These are phyloP conservation scores for Lachancea nothofagi DNA, from an alignment of 805 yeast genomes.

Conservation along the genomic window DNA sequence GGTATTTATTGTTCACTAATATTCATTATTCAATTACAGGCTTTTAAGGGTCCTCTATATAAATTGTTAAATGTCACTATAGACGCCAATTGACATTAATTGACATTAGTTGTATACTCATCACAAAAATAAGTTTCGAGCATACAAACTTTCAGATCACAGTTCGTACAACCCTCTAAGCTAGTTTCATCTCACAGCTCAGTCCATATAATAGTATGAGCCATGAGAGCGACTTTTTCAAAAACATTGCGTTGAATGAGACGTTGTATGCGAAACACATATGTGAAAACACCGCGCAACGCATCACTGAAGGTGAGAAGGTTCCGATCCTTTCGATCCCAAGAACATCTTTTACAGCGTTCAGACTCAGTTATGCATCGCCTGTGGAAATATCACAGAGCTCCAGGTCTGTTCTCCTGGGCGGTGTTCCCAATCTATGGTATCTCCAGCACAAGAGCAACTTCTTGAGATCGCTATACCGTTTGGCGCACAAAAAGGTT, in stretches of 20 bases:
- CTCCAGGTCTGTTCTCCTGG: constrained; percentile 47
- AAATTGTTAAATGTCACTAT: too few species aligned
- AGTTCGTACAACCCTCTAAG: constrained; percentile 10
- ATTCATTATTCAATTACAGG: too few species aligned
- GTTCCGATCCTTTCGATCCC: constrained; percentile 37
- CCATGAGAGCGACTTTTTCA: constrained; percentile 11
- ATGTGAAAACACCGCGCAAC: constrained; percentile 7
- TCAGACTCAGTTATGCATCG: constrained; percentile 48
- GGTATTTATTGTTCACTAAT: too few species aligned
- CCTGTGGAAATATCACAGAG: constrained; percentile 43
- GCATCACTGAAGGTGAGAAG: constrained; percentile 1
- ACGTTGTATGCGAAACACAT: constrained; percentile 15
- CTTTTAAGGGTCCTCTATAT: too few species aligned
- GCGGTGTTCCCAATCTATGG: constrained; percentile 58
- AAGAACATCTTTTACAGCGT: constrained; percentile 53
- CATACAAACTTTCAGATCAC: background rate
- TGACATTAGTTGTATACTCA: too few species aligned
- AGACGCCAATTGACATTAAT: too few species aligned
- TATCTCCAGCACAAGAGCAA: constrained; percentile 19
- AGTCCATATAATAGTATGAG: constrained; percentile 11
- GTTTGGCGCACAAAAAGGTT: constrained; percentile 7
- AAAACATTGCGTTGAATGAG: constrained; percentile 20
- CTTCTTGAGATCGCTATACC: constrained; percentile 10
- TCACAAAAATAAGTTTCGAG: constrained; percentile 4
- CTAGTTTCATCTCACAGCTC: too few species aligned